Evolutionary conservation across 371 early-diverging fungal species (phyloP).

Genomic region (Rhizopus stolonifer): DNA sequence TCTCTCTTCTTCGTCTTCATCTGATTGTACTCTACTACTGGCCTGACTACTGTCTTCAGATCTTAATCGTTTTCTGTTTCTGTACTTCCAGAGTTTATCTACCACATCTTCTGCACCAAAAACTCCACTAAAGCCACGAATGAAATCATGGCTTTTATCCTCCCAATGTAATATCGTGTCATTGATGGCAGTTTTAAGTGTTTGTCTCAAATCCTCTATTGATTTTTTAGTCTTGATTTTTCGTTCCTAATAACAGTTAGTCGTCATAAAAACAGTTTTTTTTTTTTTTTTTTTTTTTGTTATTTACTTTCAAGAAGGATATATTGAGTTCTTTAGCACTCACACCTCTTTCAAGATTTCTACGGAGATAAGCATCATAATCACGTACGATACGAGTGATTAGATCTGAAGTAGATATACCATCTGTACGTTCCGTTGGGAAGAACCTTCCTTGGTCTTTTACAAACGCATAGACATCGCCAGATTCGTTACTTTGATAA

Average conservation of each 20-base stretch:
- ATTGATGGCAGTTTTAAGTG: conserved; percentile 63
- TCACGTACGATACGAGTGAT: conserved; percentile 96
- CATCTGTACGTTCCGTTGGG: conserved; percentile 91
- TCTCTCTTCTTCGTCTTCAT: conserved; percentile 18
- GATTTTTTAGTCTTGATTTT: conserved; percentile 72
- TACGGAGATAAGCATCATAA: conserved; percentile 90
- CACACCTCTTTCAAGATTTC: conserved; percentile 93
- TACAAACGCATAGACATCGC: conserved; percentile 95
- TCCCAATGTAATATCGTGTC: conserved; percentile 69
- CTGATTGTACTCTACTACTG: conserved; percentile 24
- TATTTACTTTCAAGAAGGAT: conserved; percentile 76
- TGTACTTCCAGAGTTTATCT: conserved; percentile 32
- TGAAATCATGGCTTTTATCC: conserved; percentile 65
- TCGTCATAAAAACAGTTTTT: no score
- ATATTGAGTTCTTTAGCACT: conserved; percentile 90
- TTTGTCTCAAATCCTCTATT: conserved; percentile 58
- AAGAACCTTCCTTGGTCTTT: conserved; percentile 88
- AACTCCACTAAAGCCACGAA: conserved; percentile 64
- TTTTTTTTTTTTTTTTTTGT: no score
- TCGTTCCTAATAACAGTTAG: conserved; percentile 51
- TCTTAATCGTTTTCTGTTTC: conserved; percentile 18
- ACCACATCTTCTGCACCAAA: conserved; percentile 69
- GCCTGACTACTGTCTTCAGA: conserved; percentile 24
- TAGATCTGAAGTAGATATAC: conserved; percentile 92
- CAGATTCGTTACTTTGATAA: conserved; percentile 75